phyloP scores from a whole-genome alignment of 805 yeast genomes.

The Wickerhamomyces chambardii region DNA sequence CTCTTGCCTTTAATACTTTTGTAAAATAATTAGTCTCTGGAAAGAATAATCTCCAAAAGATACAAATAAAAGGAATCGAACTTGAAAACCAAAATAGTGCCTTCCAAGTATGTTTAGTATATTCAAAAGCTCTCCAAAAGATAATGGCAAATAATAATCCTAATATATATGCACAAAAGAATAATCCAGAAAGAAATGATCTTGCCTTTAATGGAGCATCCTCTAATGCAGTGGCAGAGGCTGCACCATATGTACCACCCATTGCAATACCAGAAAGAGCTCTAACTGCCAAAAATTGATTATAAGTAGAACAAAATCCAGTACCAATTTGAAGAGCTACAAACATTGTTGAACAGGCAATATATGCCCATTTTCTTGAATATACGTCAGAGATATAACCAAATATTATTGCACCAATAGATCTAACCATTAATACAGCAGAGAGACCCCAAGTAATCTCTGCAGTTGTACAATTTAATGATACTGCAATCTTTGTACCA shows the following conservation, averaged over 20 bases:
- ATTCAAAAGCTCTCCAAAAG: conserved; percentile 53
- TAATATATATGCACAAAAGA: conserved; percentile 50
- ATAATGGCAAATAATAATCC: conserved; percentile 59
- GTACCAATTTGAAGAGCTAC: conserved; percentile 52
- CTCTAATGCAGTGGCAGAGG: conserved; percentile 45
- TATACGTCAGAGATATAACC: conserved; percentile 54
- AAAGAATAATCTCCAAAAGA: conserved; percentile 43
- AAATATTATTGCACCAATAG: conserved; percentile 62
- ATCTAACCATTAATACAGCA: conserved; percentile 61
- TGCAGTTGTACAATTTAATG: conserved; percentile 33
- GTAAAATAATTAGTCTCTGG: conserved; percentile 54
- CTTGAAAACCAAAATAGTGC: conserved; percentile 68
- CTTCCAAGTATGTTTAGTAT: conserved; percentile 50
- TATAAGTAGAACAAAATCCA: conserved; percentile 47
- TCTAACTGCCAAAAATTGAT: conserved; percentile 53
- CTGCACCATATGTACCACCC: conserved; percentile 40
- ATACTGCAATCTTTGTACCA: conserved; percentile 41
- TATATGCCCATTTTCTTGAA: conserved; percentile 65
- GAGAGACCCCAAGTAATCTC: conserved; percentile 70
- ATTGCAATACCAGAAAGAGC: conserved; percentile 51
- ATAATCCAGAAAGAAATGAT: conserved; percentile 54
- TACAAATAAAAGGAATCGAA: conserved; percentile 49
- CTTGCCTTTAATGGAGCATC: conserved; percentile 56
- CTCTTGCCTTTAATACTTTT: conserved; percentile 20
- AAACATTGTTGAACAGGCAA: conserved; percentile 41